Percentiles rank a stretch among this genome's conserved stretches.
phyloP scores from a whole-genome alignment of 2,329 filamentous ascomycete genomes.

The Pyrenophora teres region DNA sequence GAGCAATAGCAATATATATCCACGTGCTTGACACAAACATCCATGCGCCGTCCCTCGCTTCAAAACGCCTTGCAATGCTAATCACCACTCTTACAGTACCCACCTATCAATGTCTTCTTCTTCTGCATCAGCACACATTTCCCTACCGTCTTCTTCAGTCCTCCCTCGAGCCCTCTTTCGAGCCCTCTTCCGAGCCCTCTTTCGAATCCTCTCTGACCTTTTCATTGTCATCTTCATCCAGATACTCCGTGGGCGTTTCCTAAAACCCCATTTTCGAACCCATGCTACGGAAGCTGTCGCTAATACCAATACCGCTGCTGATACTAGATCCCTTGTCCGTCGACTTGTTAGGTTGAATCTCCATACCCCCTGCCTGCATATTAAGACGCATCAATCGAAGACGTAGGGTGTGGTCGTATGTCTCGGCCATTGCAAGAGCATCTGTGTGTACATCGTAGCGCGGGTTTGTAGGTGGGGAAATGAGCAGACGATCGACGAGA shows the following conservation, averaged over 20 bases:
- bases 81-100: neutral
- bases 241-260: neutral
- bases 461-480: constrained; percentile 69
- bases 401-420: constrained; percentile 75
- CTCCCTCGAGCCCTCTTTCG: no score
- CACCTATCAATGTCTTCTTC: neutral
- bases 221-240: neutral
- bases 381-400: constrained; percentile 79
- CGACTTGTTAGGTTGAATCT: constrained; percentile 55
- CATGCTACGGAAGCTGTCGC: constrained; percentile 34
- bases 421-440: constrained; percentile 68
- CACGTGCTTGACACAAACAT: no score
- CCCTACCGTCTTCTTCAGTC: no score
- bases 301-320: constrained; percentile 31
- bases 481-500: constrained; percentile 76
- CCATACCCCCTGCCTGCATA: constrained; percentile 74
- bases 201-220: neutral
- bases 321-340: constrained; percentile 18
- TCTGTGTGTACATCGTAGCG: constrained; percentile 72
- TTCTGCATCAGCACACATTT: no score
- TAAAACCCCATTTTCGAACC: constrained; percentile 41
- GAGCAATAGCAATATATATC: no score
- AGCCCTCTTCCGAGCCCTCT: neutral
- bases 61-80: constrained; percentile 19
- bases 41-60: constrained; percentile 5